A percentile compares a stretch with the other conserved stretches of the same genome.
phyloP scores from a whole-genome alignment of 148 eudicot genomes.

The Linanthus parryae region DNA sequence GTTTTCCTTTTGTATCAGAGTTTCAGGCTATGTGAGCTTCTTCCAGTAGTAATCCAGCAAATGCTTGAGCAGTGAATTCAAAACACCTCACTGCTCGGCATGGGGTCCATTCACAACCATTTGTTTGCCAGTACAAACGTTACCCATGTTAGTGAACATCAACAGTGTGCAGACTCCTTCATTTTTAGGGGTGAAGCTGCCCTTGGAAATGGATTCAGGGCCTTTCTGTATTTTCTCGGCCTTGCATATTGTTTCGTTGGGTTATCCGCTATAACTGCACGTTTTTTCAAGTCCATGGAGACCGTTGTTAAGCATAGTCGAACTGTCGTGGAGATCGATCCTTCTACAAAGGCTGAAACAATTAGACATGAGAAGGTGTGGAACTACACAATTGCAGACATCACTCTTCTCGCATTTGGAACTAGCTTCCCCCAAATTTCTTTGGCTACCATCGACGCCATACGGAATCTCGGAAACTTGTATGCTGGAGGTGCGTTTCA shows the following conservation, averaged over 20 bases:
- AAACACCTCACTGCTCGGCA: slow-evolving; percentile 12
- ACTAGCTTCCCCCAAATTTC: slow-evolving; percentile 96
- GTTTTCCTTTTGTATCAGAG: too few relatives aligned
- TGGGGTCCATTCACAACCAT: slow-evolving; percentile 19
- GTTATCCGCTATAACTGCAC: slow-evolving; percentile 74
- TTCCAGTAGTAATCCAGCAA: slow-evolving; percentile 1
- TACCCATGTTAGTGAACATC: slow-evolving; percentile 14
- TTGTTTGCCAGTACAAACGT: slow-evolving; percentile 4
- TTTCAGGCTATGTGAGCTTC: too few relatives aligned
- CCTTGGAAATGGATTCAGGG: slow-evolving; percentile 47
- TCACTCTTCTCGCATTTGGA: slow-evolving; percentile 79
- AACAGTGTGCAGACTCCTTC: slow-evolving; percentile 38
- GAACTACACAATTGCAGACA: slow-evolving; percentile 90
- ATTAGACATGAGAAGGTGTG: slow-evolving; percentile 65
- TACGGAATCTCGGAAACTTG: slow-evolving; percentile 60
- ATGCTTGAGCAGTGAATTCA: slow-evolving; percentile 11
- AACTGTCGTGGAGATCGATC: slow-evolving; percentile 57
- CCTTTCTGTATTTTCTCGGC: slow-evolving; percentile 48
- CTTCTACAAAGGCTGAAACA: slow-evolving; percentile 37
- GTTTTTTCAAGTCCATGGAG: slow-evolving; percentile 91
- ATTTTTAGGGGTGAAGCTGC: slow-evolving; percentile 45
- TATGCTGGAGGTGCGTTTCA: slow-evolving; percentile 84
- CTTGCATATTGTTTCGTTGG: slow-evolving; percentile 86
- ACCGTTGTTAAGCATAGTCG: slow-evolving; percentile 78
- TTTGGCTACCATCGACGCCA: slow-evolving; percentile 81